phyloP scores from a whole-genome alignment of 805 yeast genomes.

The Starmerella scarabaei region DNA sequence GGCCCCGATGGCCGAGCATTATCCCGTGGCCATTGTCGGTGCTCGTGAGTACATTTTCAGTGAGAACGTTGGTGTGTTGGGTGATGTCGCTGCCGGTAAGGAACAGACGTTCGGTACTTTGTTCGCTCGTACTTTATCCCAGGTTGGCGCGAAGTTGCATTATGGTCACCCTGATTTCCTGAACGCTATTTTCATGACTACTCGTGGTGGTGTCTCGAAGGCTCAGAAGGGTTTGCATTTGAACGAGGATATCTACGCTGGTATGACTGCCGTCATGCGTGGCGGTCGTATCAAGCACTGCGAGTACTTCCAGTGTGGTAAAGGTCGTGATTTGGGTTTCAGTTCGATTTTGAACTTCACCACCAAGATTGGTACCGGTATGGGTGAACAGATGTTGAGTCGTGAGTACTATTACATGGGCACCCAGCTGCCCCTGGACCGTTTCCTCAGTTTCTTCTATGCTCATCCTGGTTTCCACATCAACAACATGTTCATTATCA shows the following conservation, averaged over 20 bases:
- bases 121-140: constrained; percentile 85
- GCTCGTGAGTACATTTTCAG: constrained; percentile 92
- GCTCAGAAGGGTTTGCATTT: constrained; percentile 88
- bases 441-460: constrained; percentile 84
- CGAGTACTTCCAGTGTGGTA: constrained; percentile 93
- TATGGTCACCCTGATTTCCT: constrained; percentile 96
- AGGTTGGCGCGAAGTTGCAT: constrained; percentile 87
- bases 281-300: constrained; percentile 94
- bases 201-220: constrained; percentile 90
- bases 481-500: constrained; percentile 73
- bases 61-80: constrained; percentile 81
- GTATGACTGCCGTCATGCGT: constrained; percentile 75
- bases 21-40: constrained; percentile 83
- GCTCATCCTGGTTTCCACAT: constrained; percentile 96
- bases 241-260: constrained; percentile 93
- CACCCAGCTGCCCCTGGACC: constrained; percentile 73
- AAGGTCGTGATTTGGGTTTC: constrained; percentile 91
- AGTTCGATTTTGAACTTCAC: constrained; percentile 86
- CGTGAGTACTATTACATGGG: constrained; percentile 88
- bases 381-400: constrained; percentile 92
- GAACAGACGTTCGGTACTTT: constrained; percentile 95
- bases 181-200: constrained; percentile 81
- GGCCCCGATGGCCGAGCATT: constrained; percentile 21
- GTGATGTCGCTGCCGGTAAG: constrained; percentile 95
- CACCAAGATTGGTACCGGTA: constrained; percentile 92